Evolutionary conservation across 306 rosid species (phyloP).

Genomic region (Acacia melanoxylon): DNA sequence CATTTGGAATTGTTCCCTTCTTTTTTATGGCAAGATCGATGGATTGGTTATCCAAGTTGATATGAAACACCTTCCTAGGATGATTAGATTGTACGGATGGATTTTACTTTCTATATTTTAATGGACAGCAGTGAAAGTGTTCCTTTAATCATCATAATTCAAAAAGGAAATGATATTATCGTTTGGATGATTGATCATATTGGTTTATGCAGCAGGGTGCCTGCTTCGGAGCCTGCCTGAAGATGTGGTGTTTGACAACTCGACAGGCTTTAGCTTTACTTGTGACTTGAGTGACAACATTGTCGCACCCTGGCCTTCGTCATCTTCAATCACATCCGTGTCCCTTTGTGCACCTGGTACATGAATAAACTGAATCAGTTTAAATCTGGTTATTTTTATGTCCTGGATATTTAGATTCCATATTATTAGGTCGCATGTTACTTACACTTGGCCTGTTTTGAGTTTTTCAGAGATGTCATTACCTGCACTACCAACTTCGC

Average conservation of each 20-base stretch:
- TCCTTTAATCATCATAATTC: background rate
- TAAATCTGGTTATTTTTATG: background rate
- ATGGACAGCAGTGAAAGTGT: background rate
- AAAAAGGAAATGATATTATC: background rate
- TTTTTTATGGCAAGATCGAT: background rate
- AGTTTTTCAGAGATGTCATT: constrained; percentile 90
- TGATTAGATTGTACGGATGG: constrained; percentile 14
- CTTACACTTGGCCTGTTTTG: constrained; percentile 7
- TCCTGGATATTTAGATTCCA: constrained; percentile 14
- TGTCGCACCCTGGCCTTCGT: constrained; percentile 96
- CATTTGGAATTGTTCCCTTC: background rate
- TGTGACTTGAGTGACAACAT: constrained; percentile 94
- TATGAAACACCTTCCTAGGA: background rate
- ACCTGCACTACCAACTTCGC: constrained; percentile 89
- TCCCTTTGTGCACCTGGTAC: constrained; percentile 98
- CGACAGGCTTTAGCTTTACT: constrained; percentile 81
- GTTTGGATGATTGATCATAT: background rate
- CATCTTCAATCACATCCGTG: constrained; percentile 76
- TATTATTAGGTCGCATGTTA: constrained; percentile 12
- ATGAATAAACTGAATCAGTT: constrained; percentile 15
- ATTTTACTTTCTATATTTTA: background rate
- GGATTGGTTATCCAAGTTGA: constrained; percentile 1
- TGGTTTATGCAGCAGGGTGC: constrained; percentile 68
- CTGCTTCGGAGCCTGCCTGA: constrained; percentile 91
- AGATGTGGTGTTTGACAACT: constrained; percentile 80